Conservation (phyloP, 345 rosid species). For the Salix exigua region DNA sequence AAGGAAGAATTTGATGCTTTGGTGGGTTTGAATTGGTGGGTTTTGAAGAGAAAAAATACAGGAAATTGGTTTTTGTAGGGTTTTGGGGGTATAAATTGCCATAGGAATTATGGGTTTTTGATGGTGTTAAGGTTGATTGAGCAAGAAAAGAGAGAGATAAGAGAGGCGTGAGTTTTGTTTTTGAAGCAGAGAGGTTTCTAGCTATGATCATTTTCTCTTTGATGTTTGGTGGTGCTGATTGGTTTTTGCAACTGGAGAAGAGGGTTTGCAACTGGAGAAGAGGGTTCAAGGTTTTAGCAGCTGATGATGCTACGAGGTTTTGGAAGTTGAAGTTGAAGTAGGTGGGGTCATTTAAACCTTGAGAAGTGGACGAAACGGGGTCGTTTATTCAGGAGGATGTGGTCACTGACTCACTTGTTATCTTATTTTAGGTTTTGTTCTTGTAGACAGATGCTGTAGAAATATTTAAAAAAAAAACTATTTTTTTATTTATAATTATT, state of each 20-base stretch:
- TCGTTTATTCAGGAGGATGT: neutral
- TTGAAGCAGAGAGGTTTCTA: slow-evolving; percentile 39
- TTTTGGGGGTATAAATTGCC: neutral
- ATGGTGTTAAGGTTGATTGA: slow-evolving; percentile 10
- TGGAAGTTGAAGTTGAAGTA: no score
- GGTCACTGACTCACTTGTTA: neutral
- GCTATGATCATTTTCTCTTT: slow-evolving; percentile 32
- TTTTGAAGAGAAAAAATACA: slow-evolving; percentile 30
- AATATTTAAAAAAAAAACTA: no score
- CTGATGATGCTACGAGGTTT: neutral
- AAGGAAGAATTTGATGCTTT: slow-evolving; percentile 7
- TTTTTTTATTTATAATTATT: no score
- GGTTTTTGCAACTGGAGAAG: no score
- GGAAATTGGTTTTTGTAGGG: slow-evolving; percentile 14
- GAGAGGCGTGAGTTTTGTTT: slow-evolving; percentile 46
- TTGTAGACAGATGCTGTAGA: no score
- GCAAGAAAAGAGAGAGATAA: slow-evolving; percentile 21
- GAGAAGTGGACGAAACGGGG: no score
- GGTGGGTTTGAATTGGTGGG: slow-evolving; percentile 11
- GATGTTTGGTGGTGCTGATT: neutral
- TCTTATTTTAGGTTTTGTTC: neutral
- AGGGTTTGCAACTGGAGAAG: neutral
- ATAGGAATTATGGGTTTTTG: slow-evolving; percentile 1
- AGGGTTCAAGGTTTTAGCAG: slow-evolving; percentile 19
- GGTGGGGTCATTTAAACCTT: no score